Evolutionary conservation across 805 yeast species (phyloP).

Genomic region (Pichia californica): DNA sequence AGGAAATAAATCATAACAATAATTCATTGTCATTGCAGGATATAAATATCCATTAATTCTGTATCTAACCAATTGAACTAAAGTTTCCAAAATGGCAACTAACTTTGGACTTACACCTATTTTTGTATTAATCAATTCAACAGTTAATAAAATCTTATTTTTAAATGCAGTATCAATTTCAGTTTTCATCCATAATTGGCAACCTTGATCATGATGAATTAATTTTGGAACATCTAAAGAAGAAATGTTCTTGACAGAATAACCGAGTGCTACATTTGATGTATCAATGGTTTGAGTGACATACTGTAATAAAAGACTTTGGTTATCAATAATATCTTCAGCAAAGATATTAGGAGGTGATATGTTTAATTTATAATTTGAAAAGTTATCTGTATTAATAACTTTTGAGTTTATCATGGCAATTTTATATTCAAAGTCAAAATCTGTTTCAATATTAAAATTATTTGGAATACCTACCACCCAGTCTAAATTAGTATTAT

Average conservation of each 20-base stretch:
- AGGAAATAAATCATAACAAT: conserved; percentile 50
- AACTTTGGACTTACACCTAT: conserved; percentile 31
- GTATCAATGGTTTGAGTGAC: conserved; percentile 21
- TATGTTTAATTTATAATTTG: conserved; percentile 8
- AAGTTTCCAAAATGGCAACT: conserved; percentile 46
- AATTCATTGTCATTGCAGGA: conserved; percentile 48
- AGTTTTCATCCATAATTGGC: conserved; percentile 48
- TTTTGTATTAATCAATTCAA: conserved; percentile 36
- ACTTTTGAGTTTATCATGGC: conserved; percentile 2
- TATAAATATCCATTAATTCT: conserved; percentile 39
- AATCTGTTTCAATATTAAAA: conserved; percentile 32
- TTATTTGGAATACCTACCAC: background rate
- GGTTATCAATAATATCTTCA: conserved; percentile 28
- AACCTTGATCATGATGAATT: conserved; percentile 26
- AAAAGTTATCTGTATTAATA: background rate
- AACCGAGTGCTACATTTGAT: conserved; percentile 30
- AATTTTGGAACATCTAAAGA: conserved; percentile 31
- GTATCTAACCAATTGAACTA: conserved; percentile 41
- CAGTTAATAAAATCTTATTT: conserved; percentile 35
- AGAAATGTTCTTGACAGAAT: conserved; percentile 26
- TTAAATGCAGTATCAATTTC: conserved; percentile 27
- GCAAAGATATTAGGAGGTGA: conserved; percentile 34
- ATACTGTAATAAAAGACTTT: conserved; percentile 19
- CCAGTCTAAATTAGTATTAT: background rate
- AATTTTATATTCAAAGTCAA: conserved; percentile 36